Evolutionary conservation across 2,329 filamentous ascomycete genomes (phyloP), one percentile per base, ranked within the genome.

Genomic region (Aspergillus clavatus): DNA sequence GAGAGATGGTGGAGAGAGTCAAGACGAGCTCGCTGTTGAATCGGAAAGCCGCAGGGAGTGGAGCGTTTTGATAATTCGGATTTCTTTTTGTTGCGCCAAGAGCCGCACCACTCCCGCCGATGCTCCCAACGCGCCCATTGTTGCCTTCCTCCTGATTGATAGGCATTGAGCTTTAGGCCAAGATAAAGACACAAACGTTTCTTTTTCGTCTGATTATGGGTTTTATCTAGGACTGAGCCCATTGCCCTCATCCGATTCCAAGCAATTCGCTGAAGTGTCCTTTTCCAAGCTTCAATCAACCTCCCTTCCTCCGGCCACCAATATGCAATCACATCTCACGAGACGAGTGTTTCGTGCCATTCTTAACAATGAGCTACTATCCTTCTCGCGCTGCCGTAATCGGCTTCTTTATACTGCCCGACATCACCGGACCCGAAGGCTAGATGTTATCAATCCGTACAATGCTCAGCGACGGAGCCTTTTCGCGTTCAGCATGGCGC

Each of bases 251-350:
- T 6, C 5, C 3, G n/a, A 35, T 14, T 18, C 7, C 31, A 35
- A 8, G 8, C 23, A 4, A 24, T 4, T 24, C 23, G 8, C 23
- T 24, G 8, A 24, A 24, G 23, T 4, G 23, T 8, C 8, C 23
- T 24, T 24, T 24, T 24, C 23, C 23, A 8, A 24, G 23, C 23
- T 24, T 29, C 10, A 24, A 28, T 14, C 21, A 27, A 3, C 18
- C 27, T 37, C 44, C 45, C 29, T 36, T 40, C 35, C 4, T 21
- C 23, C n/a, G 33, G 12, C 22, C 14, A 21, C 38, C 38, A 50
- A 57, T 38, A 74, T 74, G 71, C 70, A 71, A 51, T 70, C 70
- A 38, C 63, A 72, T 50, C 62, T 74, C 5, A 71, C 70, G 29
- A 65, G 68, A 52, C 58, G 63, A 46, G 68, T 74, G 43, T 71